Evolutionary conservation across 2,329 filamentous ascomycete species (phyloP), one percentile per base, ranked within the genome.

Genomic region (Acrocalymma vagum): DNA sequence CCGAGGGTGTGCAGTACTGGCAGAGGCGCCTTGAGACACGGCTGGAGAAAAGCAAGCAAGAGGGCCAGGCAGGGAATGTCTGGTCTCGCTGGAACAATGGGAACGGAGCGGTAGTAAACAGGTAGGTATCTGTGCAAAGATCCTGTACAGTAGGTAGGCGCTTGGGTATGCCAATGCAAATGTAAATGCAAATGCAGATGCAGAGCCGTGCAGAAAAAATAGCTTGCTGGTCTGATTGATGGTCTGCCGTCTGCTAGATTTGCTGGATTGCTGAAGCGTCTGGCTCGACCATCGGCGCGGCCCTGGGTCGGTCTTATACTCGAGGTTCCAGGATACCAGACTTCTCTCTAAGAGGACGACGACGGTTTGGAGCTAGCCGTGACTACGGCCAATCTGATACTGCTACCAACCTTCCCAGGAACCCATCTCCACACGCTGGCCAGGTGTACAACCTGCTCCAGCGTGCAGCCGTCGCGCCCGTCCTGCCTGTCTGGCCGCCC

Each of bases 301-400:
- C 58, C 53, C 53, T 50, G 36, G 56, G 53, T 52, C 57, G 53
- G 53, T 65, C 60, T 69, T 69, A 69, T 69, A 69, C 53, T 56
- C n/a, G n/a, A n/a, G 45, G 48, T 38, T 29, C 39, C 48, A 42
- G 45, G 43, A 47, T 41, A 36, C 40, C 33, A 44, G 46, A 48
- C 48, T n/a, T n/a, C n/a, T n/a, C n/a, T n/a, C n/a, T n/a, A n/a
- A n/a, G n/a, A n/a, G n/a, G n/a, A n/a, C n/a, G n/a, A n/a, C n/a
- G n/a, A n/a, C 45, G 36, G 42, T 48, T 46, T 35, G 51, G 39
- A 55, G 56, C 54, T 60, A 55, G 57, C 47, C 52, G 58, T 42
- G 37, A 49, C 51, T 42, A 43, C 48, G 40, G 47, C 48, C 34
- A 36, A 51, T 55, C 50, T 53, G 53, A 55, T 43, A n/a, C n/a